These are phyloP conservation scores for Phialophora chinensis DNA, from an alignment of 2,329 filamentous ascomycete genomes.

Conservation along the genomic window DNA sequence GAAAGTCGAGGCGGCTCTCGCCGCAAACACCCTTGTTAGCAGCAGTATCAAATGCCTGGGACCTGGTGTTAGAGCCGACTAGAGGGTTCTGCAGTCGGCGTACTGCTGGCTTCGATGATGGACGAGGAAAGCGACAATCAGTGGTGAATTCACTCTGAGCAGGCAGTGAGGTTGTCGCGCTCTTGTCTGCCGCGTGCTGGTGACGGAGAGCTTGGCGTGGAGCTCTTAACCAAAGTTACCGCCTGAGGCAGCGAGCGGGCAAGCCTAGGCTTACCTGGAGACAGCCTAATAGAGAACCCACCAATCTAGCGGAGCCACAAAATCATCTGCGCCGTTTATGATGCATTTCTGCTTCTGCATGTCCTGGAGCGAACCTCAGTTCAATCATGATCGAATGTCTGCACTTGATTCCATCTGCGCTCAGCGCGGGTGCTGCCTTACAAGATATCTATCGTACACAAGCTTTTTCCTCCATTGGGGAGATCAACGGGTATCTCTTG, in stretches of 20 bases:
- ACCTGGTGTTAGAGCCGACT: background rate
- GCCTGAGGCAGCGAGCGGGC: slow-evolving; percentile 2
- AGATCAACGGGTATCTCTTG: slow-evolving; percentile 28
- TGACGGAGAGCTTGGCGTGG: slow-evolving; percentile 20
- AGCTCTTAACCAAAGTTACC: slow-evolving; percentile 5
- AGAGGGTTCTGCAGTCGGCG: background rate
- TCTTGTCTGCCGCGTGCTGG: slow-evolving; percentile 2
- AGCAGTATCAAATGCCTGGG: background rate
- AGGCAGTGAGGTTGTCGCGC: slow-evolving; percentile 8
- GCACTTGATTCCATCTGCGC: slow-evolving; percentile 27
- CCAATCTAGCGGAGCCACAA: background rate
- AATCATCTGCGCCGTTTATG: background rate
- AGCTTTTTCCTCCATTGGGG: slow-evolving; percentile 31
- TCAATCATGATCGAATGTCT: slow-evolving; percentile 7
- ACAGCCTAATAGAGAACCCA: background rate
- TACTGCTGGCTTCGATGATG: background rate
- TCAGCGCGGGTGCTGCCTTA: slow-evolving; percentile 29
- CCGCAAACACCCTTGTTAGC: background rate
- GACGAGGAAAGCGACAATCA: background rate
- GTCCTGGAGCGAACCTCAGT: background rate
- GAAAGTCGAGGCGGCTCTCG: background rate
- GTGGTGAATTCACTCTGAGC: background rate
- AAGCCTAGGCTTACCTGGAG: slow-evolving; percentile 1
- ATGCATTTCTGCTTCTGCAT: background rate
- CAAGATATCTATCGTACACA: slow-evolving; percentile 30